Conservation (phyloP, 2,329 filamentous ascomycete genomes). For the Didymella lethalis region DNA sequence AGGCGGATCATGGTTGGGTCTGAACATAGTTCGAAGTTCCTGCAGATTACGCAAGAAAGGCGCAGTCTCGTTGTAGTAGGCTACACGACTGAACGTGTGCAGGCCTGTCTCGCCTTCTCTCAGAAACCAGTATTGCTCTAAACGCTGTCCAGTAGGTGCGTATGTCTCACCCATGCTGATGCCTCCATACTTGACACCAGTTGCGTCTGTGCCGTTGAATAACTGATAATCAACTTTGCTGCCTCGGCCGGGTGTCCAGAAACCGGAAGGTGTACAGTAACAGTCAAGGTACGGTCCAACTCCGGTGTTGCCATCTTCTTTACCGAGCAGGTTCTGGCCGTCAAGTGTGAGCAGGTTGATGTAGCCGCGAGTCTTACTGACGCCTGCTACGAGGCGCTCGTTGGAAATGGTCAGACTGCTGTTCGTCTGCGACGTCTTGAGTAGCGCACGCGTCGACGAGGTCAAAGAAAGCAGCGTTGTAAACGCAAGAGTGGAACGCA, state of each 20-base stretch:
- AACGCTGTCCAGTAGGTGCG: conserved; percentile 62
- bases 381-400: conserved; percentile 52
- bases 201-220: conserved; percentile 56
- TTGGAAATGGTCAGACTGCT: conserved; percentile 53
- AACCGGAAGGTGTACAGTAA: conserved; percentile 55
- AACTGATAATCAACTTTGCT: conserved; percentile 58
- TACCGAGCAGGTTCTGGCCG: conserved; percentile 47
- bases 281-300: conserved; percentile 50
- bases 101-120: conserved; percentile 64
- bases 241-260: conserved; percentile 61
- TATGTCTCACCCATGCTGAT: conserved; percentile 68
- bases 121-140: conserved; percentile 71
- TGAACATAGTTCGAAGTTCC: conserved; percentile 67
- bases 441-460: conserved; percentile 24
- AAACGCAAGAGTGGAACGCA: conserved; percentile 23
- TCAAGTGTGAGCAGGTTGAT: conserved; percentile 57
- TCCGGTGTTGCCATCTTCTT: conserved; percentile 27
- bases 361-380: conserved; percentile 55
- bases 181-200: conserved; percentile 63
- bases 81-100: conserved; percentile 63
- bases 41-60: conserved; percentile 65
- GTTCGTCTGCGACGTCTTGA: conserved; percentile 30
- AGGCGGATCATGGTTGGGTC: conserved; percentile 58
- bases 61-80: conserved; percentile 65
- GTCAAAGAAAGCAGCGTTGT: conserved; percentile 24